A percentile compares a stretch with the other conserved stretches of the same genome.
Conservation (phyloP, 108 stramenopile species). For the Skeletonema grethae region DNA sequence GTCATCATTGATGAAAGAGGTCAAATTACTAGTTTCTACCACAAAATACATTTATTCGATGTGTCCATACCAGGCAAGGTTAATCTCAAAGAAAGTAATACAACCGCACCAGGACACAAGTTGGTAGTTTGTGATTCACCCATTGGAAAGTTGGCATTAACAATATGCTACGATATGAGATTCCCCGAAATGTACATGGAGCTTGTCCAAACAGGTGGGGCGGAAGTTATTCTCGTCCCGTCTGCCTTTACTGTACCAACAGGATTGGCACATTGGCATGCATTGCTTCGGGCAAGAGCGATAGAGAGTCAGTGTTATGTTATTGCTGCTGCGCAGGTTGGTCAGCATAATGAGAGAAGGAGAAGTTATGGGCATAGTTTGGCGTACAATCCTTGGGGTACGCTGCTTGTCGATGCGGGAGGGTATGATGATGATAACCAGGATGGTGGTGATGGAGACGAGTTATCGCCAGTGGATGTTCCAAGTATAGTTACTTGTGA, state of each 20-base stretch:
- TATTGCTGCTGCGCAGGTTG: slow-evolving; percentile 95
- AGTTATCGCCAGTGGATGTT: slow-evolving; percentile 25
- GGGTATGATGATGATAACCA: slow-evolving; percentile 35
- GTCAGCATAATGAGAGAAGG: slow-evolving; percentile 84
- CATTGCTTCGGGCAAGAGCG: slow-evolving; percentile 87
- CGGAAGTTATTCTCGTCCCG: slow-evolving; percentile 87
- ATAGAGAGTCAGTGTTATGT: slow-evolving; percentile 96
- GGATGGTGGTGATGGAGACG: slow-evolving; percentile 1
- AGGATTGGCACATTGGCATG: slow-evolving; percentile 97
- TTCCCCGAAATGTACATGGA: slow-evolving; percentile 89
- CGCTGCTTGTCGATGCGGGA: slow-evolving; percentile 60
- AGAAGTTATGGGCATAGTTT: slow-evolving; percentile 87
- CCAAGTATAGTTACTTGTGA: slow-evolving; percentile 70
- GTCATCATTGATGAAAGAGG: slow-evolving; percentile 87
- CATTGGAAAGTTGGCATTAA: slow-evolving; percentile 84
- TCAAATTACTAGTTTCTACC: slow-evolving; percentile 61
- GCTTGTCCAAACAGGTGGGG: slow-evolving; percentile 62
- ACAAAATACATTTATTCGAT: slow-evolving; percentile 97
- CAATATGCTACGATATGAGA: slow-evolving; percentile 96
- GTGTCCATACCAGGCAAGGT: slow-evolving; percentile 82
- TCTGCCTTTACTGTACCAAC: slow-evolving; percentile 96
- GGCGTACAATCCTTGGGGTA: slow-evolving; percentile 81
- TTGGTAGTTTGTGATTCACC: slow-evolving; percentile 86
- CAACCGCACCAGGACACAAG: slow-evolving; percentile 78
- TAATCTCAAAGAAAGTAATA: slow-evolving; percentile 74